These are phyloP conservation scores for Kazachstania kunashirensis DNA, from an alignment of 805 yeast genomes.

Conservation along the genomic window DNA sequence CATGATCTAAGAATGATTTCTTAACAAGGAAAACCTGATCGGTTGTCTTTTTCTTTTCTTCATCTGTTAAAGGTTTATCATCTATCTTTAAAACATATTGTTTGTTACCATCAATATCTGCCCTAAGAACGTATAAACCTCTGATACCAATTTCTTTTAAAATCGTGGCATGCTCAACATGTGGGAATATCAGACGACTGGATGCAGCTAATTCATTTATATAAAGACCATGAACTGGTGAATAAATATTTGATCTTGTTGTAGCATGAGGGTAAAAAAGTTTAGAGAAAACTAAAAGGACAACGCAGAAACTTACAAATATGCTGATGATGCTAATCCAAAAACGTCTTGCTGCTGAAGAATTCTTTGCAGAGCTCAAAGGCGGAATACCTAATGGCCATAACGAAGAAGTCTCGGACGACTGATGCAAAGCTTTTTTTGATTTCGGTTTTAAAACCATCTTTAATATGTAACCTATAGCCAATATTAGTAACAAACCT, in stretches of 20 bases:
- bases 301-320: slow-evolving; percentile 5
- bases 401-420: background rate
- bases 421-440: slow-evolving; percentile 9
- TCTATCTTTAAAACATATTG: slow-evolving; percentile 30
- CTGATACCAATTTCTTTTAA: slow-evolving; percentile 48
- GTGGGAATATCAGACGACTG: slow-evolving; percentile 56
- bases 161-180: slow-evolving; percentile 58
- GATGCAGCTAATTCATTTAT: slow-evolving; percentile 38
- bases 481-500: slow-evolving; percentile 13
- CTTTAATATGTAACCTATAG: slow-evolving; percentile 10
- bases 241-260: slow-evolving; percentile 11
- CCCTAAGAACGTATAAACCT: slow-evolving; percentile 40
- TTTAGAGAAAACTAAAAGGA: slow-evolving; percentile 13
- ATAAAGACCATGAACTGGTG: slow-evolving; percentile 37
- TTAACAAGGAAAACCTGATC: slow-evolving; percentile 37
- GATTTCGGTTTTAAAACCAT: slow-evolving; percentile 26
- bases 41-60: slow-evolving; percentile 23
- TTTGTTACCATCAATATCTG: slow-evolving; percentile 37
- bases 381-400: slow-evolving; percentile 13
- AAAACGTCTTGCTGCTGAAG: background rate
- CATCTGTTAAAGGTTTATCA: slow-evolving; percentile 36
- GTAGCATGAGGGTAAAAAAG: slow-evolving; percentile 8
- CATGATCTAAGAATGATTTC: slow-evolving; percentile 54
- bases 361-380: slow-evolving; percentile 4
- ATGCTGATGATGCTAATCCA: slow-evolving; percentile 3